A percentile compares a stretch with the other conserved stretches of the same genome.
These are phyloP conservation scores for Boletus tomentosulus DNA, from an alignment of 768 basidiomycete species.

Conservation along the genomic window DNA sequence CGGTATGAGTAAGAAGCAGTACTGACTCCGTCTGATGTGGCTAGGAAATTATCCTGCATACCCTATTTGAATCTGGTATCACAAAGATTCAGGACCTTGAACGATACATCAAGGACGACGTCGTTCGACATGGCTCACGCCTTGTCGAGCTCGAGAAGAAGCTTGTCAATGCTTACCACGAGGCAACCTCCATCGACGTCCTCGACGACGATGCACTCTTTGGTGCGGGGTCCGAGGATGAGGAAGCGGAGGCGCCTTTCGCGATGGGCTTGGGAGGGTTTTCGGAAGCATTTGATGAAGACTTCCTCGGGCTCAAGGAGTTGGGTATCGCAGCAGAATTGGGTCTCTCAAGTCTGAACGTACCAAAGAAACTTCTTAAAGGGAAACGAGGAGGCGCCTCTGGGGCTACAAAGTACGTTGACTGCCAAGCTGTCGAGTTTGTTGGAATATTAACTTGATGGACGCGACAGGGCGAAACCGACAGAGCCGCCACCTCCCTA, in stretches of 20 bases:
- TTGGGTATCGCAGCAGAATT: slow-evolving; percentile 85
- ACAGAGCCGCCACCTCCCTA: slow-evolving; percentile 77
- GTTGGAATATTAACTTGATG: slow-evolving; percentile 2
- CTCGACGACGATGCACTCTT: slow-evolving; percentile 52
- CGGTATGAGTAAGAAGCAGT: not conserved
- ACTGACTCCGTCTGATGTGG: not conserved
- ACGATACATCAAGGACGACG: slow-evolving; percentile 83
- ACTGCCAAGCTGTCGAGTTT: not conserved
- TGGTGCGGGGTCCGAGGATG: slow-evolving; percentile 46
- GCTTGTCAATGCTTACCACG: slow-evolving; percentile 76
- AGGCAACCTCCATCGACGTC: slow-evolving; percentile 48
- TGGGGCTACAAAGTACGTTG: slow-evolving; percentile 46
- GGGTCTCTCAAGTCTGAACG: slow-evolving; percentile 68
- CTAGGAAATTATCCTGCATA: slow-evolving; percentile 93
- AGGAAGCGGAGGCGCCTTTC: slow-evolving; percentile 62
- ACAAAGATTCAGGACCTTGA: slow-evolving; percentile 77
- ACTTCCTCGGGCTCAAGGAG: slow-evolving; percentile 86
- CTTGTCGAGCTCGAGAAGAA: slow-evolving; percentile 82
- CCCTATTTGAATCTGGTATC: slow-evolving; percentile 84
- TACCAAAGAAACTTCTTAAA: slow-evolving; percentile 75
- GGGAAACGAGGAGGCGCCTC: slow-evolving; percentile 48
- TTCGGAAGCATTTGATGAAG: slow-evolving; percentile 83
- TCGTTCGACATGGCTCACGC: slow-evolving; percentile 75
- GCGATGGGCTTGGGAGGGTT: slow-evolving; percentile 75
- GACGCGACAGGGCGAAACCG: slow-evolving; percentile 48